Conservation (phyloP, 768 basidiomycete genomes). For the Pleurotus tuoliensis region DNA sequence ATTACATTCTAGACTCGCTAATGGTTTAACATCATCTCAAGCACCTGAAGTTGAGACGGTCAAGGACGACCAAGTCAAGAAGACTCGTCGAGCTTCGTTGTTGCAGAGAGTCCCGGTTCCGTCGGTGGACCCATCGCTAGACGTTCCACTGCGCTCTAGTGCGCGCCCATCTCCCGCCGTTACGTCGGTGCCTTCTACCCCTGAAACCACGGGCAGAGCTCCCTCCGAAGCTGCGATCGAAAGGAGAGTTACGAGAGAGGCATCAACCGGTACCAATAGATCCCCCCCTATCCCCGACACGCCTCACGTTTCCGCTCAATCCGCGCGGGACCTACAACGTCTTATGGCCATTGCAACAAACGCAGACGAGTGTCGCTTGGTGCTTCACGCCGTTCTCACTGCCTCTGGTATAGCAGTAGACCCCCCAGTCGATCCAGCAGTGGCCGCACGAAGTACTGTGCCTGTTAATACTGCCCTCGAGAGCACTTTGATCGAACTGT, state of each 20-base stretch:
- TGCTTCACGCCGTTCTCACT: conserved; percentile 78
- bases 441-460: conserved; percentile 9
- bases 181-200: not conserved
- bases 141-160: not conserved
- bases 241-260: not conserved
- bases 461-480: conserved; percentile 36
- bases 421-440: conserved; percentile 19
- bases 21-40: not conserved
- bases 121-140: not conserved
- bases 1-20: not conserved
- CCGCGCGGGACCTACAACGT: conserved; percentile 64
- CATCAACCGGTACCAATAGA: not conserved
- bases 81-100: not conserved
- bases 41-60: not conserved
- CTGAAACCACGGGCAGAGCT: not conserved
- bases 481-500: conserved; percentile 46
- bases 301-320: conserved; percentile 34
- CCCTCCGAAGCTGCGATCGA: not conserved
- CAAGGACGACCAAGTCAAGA: not conserved
- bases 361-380: conserved; percentile 80
- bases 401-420: conserved; percentile 45
- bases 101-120: conserved; percentile 4
- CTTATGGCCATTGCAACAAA: conserved; percentile 66
- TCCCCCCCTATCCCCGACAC: conserved; percentile 17
- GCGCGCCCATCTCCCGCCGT: not conserved